These are phyloP conservation scores for Volutella citrinella DNA, from an alignment of 2,329 filamentous ascomycete genomes.

Conservation along the genomic window DNA sequence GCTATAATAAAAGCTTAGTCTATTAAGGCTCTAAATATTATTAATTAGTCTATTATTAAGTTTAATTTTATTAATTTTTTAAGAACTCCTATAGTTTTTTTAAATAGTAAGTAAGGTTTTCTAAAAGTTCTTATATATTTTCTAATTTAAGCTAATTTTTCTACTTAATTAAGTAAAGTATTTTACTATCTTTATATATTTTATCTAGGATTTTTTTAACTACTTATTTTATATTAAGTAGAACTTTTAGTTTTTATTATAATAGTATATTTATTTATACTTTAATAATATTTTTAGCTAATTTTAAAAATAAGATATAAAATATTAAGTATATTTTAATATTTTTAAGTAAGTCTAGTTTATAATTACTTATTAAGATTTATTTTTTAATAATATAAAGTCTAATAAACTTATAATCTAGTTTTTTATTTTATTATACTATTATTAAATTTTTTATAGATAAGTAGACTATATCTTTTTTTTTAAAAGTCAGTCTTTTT, in stretches of 20 bases:
- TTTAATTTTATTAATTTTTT: neutral
- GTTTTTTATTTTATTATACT: neutral
- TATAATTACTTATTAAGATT: neutral
- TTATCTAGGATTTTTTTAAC: neutral
- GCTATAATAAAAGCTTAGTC: too few relatives aligned
- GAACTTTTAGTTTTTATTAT: neutral
- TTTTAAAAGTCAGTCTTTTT: neutral
- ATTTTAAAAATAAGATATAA: neutral
- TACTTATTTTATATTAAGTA: neutral
- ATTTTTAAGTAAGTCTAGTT: neutral
- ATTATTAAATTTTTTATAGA: neutral
- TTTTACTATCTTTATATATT: neutral
- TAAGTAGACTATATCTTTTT: neutral
- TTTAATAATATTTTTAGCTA: neutral
- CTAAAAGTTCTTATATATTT: neutral
- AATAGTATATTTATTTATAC: neutral
- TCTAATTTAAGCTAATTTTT: neutral
- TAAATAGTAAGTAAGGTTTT: neutral
- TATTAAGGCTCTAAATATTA: too few relatives aligned
- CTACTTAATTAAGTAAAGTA: neutral
- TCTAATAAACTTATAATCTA: neutral
- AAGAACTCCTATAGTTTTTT: neutral
- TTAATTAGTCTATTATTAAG: neutral
- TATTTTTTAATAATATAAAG: neutral
- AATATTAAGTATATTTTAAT: neutral